These are phyloP conservation scores for Heteromeles arbutifolia DNA, from an alignment of 306 rosid species.

Conservation along the genomic window DNA sequence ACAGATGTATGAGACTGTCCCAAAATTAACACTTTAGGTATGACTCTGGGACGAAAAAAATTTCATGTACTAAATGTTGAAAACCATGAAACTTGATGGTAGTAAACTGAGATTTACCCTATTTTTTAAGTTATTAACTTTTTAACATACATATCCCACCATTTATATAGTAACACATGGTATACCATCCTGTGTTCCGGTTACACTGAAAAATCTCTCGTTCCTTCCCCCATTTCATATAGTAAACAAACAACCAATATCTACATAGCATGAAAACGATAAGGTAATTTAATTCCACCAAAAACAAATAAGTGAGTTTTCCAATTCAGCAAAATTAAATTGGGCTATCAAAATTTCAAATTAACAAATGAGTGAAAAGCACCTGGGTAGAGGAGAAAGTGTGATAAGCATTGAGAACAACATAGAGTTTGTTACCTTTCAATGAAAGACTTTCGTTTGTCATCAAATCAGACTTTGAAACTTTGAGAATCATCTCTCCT, in stretches of 20 bases:
- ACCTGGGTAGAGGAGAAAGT: slow-evolving; percentile 57
- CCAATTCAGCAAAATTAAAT: background rate
- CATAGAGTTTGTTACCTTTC: slow-evolving; percentile 42
- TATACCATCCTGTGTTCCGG: too few relatives aligned
- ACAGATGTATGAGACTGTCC: too few relatives aligned
- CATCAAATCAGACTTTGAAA: slow-evolving; percentile 69
- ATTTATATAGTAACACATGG: too few relatives aligned
- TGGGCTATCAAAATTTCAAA: background rate
- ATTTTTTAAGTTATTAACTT: too few relatives aligned
- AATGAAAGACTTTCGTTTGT: slow-evolving; percentile 38
- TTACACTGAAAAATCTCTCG: too few relatives aligned
- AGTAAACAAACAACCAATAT: slow-evolving; percentile 54
- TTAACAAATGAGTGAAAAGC: slow-evolving; percentile 4
- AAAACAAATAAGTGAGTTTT: background rate
- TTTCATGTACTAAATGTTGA: too few relatives aligned
- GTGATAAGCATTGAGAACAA: slow-evolving; percentile 38
- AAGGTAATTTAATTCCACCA: background rate
- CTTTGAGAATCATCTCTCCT: slow-evolving; percentile 69
- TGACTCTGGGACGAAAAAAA: too few relatives aligned
- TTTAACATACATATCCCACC: too few relatives aligned
- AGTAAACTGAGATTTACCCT: too few relatives aligned
- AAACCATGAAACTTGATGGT: too few relatives aligned
- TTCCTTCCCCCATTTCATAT: too few relatives aligned
- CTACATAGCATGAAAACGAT: slow-evolving; percentile 27
- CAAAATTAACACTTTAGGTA: too few relatives aligned